Evolutionary conservation across 768 basidiomycete species (phyloP).

Genomic region (Phallus indusiatus): DNA sequence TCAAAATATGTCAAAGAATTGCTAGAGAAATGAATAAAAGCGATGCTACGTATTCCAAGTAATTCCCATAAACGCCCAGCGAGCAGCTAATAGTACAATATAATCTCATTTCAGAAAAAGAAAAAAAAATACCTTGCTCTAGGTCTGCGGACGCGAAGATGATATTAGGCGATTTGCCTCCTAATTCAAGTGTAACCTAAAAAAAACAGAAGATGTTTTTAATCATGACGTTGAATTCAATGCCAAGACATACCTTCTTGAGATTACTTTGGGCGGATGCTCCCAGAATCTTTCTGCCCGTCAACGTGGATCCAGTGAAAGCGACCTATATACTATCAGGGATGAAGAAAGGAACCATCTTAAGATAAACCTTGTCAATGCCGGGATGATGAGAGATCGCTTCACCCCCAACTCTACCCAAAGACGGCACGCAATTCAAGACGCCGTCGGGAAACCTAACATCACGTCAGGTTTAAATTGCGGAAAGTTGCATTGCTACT

Average conservation of each 20-base stretch:
- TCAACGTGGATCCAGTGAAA: conserved; percentile 87
- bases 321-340: conserved; percentile 37
- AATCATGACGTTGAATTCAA: conserved; percentile 10
- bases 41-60: conserved; percentile 48
- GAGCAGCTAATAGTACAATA: conserved; percentile 43
- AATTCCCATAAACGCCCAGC: conserved; percentile 80
- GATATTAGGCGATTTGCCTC: conserved; percentile 86
- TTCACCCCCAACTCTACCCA: conserved; percentile 75
- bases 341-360: not conserved
- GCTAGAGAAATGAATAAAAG: not conserved
- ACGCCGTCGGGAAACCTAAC: conserved; percentile 83
- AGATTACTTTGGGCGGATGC: conserved; percentile 90
- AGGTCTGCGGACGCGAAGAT: conserved; percentile 88
- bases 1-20: not conserved
- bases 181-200: conserved; percentile 84
- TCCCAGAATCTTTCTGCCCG: conserved; percentile 84
- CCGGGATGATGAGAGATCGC: conserved; percentile 74
- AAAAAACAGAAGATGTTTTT: conserved; percentile 5
- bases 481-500: not conserved
- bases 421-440: conserved; percentile 78
- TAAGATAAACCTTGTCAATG: conserved; percentile 56
- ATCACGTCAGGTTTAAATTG: not conserved
- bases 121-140: conserved; percentile 53
- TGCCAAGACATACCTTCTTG: conserved; percentile 57
- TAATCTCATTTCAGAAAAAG: not conserved